Conservation (phyloP, 1,284 basidiomycete species). For the Heterobasidion occidentale region DNA sequence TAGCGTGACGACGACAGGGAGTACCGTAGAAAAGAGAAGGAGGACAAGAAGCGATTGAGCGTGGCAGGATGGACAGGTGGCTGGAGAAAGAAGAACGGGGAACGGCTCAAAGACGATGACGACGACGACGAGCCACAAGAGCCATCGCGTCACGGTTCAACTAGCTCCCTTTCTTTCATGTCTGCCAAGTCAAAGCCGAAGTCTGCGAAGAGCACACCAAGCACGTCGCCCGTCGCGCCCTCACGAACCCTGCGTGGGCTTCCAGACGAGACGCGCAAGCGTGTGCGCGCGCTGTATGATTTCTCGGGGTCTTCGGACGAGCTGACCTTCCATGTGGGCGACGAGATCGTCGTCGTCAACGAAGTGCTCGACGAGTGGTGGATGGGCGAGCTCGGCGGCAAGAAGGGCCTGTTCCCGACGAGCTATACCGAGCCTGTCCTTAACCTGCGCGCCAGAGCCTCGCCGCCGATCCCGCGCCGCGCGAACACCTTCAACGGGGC, state of each 20-base stretch:
- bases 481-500: neutral
- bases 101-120: conserved; percentile 48
- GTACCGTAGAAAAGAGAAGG: conserved; percentile 24
- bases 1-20: conserved; percentile 34
- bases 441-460: conserved; percentile 6
- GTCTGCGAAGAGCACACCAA: neutral
- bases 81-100: conserved; percentile 57
- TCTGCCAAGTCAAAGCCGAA: conserved; percentile 19
- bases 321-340: conserved; percentile 62
- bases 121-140: conserved; percentile 5
- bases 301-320: conserved; percentile 71
- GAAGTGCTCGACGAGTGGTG: conserved; percentile 83
- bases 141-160: neutral
- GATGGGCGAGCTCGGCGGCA: conserved; percentile 67
- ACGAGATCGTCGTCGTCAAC: conserved; percentile 64
- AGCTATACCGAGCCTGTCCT: conserved; percentile 53
- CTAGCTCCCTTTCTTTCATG: conserved; percentile 19
- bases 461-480: neutral
- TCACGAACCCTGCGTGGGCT: conserved; percentile 34
- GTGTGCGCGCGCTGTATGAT: conserved; percentile 66
- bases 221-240: conserved; percentile 29
- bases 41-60: conserved; percentile 20
- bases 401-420: conserved; percentile 70
- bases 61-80: conserved; percentile 61
- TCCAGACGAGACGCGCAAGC: conserved; percentile 29